Base-by-base conservation (phyloP, 768 basidiomycete genomes). In the Amanita phalloides region DNA sequence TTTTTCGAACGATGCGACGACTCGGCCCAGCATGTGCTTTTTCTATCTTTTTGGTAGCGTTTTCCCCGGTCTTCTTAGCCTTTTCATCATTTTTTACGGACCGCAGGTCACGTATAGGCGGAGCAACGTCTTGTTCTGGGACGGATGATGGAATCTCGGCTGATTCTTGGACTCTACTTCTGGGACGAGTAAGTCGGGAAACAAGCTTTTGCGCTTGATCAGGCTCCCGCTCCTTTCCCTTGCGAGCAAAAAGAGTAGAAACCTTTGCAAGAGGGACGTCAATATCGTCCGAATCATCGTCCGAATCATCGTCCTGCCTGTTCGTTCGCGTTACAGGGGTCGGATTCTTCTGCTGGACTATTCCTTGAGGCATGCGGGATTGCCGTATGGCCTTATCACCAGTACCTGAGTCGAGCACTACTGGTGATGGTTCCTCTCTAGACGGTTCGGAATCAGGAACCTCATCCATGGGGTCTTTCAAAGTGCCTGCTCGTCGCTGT, bases 361-460 rank as follows among this genome's bases (percentile, higher is more conserved):
- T 38, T 17, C 28, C 17, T 37, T 46, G 33, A 32, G 20, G 36
- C 21, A 13, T 28, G 13, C 37, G 45, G 3, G 47, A 20, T 17
- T 47, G 53, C 4, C 13, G 17, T 21, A 30, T 23, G 43, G 13
- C 13, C 23, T 42, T 35, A 13, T 36, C 30, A 30, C 21, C n/a
- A 13, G 5, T 25, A 17, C 17, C 26, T 23, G 33, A 8, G 28
- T 17, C 21, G 6, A 32, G 10, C 6, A 44, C 28, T 26, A 44
- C 2, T 21, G 51, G 45, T 20, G 48, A 48, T 33, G 45, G 41
- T 43, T 61, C 66, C 20, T 66, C 70, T 26, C 67, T 68, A 17
- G 66, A 61, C 44, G 78, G 75, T 55, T 84, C 83, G 2, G 83
- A 85, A 59, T 85, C 84, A 2, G 83, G 81, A 13, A 86, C 69